Evolutionary conservation across 768 basidiomycete genomes (phyloP), one percentile per base, ranked within the genome.

Genomic region (Collybia nuda): DNA sequence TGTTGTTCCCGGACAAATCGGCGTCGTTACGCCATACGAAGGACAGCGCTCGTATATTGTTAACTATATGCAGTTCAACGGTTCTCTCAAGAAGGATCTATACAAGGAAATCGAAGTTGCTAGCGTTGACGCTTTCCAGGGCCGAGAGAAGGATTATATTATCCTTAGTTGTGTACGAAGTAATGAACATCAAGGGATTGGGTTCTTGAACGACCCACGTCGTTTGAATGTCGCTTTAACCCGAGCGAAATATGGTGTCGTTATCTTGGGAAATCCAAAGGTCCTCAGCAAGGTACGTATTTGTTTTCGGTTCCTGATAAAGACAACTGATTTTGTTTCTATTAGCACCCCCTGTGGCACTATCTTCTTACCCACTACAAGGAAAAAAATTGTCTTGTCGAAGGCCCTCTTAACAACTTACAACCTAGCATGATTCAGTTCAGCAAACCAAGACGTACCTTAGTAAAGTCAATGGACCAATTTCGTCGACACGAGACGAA

Each of bases 71-170:
- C 97, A 99, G 74, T 93, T 97, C 77, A 97, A 98, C 63, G 97
- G 97, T n/a, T 88, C 94, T 22, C 77, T 98, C 54, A 98, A 98
- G 85, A 99, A 98, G 74, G 97, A 99, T 57, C 69, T 98, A 15
- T 99, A 99, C 76, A 99, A 99, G 76, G 97, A 99, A 63, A 95
- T 99, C 36, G 97, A 99, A 66, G 97, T 99, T 42, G 97, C 97
- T 4, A 93, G 90, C 56, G 97, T 99, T 47, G 97, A 99, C 65
- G 97, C 97, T 5, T 99, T 99, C 82, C 97, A 99, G 66, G 97
- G 97, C 42, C 83, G 97, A 64, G 97, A 99, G 75, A 99, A 99
- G 80, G 97, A 99, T 67, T 99, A 99, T 62, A 98, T 99, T 67
- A 98, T 99, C 62, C 78, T 99, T 43, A 92, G 89, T 64, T 98